Evolutionary conservation across 2,329 filamentous ascomycete genomes (phyloP), one percentile per base, ranked within the genome.

Genomic region (Pseudogymnoascus sp.): DNA sequence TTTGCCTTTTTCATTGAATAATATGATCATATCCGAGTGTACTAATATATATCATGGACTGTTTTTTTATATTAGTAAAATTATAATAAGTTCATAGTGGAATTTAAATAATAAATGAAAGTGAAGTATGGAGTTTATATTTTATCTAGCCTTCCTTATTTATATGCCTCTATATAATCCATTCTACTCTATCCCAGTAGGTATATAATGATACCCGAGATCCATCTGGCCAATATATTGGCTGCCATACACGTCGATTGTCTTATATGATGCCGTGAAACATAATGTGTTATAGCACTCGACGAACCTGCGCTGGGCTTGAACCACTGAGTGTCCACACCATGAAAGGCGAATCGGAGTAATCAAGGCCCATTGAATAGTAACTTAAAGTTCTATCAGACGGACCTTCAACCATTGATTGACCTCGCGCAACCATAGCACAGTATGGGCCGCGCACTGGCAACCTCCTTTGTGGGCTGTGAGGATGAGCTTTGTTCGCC

Each of bases 341-440:
- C 23, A 23, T 53, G 44, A 21, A 1, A 21, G 21, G 21, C 3
- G 21, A 21, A 21, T 21, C 21, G 3, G 21, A 21, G 8, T 10
- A 34, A 56, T 12, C 3, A 14, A 21, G n/a, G 14, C 10, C 11
- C 28, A 4, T 5, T 18, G 25, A 56, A 56, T 56, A 18, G 50
- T 56, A 56, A 18, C n/a, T 2, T 34, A 28, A 34, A 56, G 50
- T 34, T 56, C 28, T 8, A 34, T 12, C n/a, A 56, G 28, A n/a
- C 28, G 5, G 5, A 59, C 44, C 23, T 66, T 77, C 73, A 86
- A 63, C 81, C 82, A 62, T 79, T 77, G 59, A 85, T 78, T 59
- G 87, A 87, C 71, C 88, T 82, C 70, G 85, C 85, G 73, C 89
- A 93, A 12, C 89, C 90, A 76, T 92, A 91, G 72, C 89, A 93